phyloP scores from a whole-genome alignment of 2,329 filamentous ascomycete genomes.

The Alternaria sp. region DNA sequence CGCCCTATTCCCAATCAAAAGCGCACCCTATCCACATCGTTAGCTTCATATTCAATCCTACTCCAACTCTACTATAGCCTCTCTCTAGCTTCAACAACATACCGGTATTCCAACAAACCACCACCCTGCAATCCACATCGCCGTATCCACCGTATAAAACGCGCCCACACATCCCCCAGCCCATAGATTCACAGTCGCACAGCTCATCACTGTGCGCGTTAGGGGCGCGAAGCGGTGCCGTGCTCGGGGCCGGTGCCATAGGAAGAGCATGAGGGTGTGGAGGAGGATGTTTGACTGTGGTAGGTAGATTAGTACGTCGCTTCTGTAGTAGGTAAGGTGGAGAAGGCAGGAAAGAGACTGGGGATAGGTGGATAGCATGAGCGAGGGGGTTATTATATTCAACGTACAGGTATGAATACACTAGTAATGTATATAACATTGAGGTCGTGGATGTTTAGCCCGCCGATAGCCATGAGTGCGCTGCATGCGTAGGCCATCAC shows the following conservation, averaged over 20 bases:
- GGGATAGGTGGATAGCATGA: not conserved
- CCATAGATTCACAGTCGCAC: not conserved
- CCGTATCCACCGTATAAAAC: not conserved
- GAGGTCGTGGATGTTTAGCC: not conserved
- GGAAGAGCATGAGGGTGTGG: not conserved
- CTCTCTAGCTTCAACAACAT: not conserved
- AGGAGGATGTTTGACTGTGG: not conserved
- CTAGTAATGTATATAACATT: not conserved
- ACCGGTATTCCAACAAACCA: constrained; percentile 9
- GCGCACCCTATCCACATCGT: not conserved
- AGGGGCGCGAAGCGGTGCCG: not conserved
- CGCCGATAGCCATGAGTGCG: not conserved
- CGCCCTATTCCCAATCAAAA: not conserved
- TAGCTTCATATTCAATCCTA: not conserved
- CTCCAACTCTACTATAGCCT: no score
- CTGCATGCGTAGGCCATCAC: not conserved
- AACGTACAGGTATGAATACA: not conserved
- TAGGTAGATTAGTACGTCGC: not conserved
- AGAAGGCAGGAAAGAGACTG: not conserved
- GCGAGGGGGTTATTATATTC: no score
- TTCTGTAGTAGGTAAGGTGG: not conserved
- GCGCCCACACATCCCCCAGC: not conserved
- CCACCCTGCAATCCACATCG: constrained; percentile 3
- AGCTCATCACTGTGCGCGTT: not conserved
- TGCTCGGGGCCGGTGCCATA: not conserved